Base-by-base conservation (phyloP, 352 stramenopile genomes). In the Pythium biforme region DNA sequence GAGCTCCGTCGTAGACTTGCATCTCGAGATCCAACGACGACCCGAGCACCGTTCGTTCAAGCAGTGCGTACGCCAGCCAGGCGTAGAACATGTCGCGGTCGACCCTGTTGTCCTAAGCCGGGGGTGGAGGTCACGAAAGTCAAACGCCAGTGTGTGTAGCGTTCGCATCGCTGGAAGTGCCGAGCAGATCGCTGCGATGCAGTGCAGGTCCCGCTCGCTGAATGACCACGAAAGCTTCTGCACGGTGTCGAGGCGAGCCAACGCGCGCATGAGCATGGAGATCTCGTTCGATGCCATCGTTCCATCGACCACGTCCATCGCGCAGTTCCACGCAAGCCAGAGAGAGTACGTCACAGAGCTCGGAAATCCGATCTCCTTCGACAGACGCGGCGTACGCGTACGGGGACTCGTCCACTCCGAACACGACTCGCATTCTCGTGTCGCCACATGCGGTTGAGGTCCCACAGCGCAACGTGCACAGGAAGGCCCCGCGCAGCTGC, bases 361-460 rank as follows among this genome's bases (percentile, higher is more conserved):
- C 14, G 0, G n/a, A n/a, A n/a, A n/a, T n/a, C n/a, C n/a, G n/a
- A n/a, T n/a, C n/a, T n/a, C n/a, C n/a, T n/a, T n/a, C n/a, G n/a
- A n/a, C n/a, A n/a, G n/a, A n/a, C n/a, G n/a, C n/a, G n/a, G n/a
- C n/a, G n/a, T n/a, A n/a, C n/a, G n/a, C n/a, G n/a, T n/a, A n/a
- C n/a, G n/a, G n/a, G n/a, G n/a, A n/a, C n/a, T n/a, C n/a, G n/a
- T n/a, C n/a, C n/a, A n/a, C n/a, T n/a, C n/a, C n/a, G n/a, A n/a
- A n/a, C n/a, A n/a, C n/a, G n/a, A n/a, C 11, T 22, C 10, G 26
- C 26, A n/a, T 29, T 29, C 20, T 53, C 46, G 7, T 23, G 15
- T 33, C 26, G 46, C 46, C 25, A 53, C 26, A 53, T 53, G 9
- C 46, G 46, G 9, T 53, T 33, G 23, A 53, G 26, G 37, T 37